Base-by-base conservation (phyloP, 441 rosid genomes). In the Hura crepitans region DNA sequence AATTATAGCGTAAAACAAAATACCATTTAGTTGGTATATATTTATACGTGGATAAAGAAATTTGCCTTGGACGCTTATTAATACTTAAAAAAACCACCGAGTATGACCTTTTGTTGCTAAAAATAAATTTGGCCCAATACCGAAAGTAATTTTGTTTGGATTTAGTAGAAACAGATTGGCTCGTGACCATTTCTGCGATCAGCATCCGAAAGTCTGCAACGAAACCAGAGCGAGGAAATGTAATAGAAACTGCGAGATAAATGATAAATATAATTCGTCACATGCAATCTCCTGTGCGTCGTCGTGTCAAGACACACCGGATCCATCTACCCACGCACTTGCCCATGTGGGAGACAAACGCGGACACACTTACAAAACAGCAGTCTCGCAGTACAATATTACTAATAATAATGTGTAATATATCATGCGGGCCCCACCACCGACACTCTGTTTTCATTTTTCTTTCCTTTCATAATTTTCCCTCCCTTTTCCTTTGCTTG, bases 371-470 rank as follows among this genome's bases (percentile, higher is more conserved):
- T 3, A 18, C 2, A 6, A 8, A 50, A 3, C 39, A 1, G 10
- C 33, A 3, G 23, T 6, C 11, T n/a, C 63, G 14, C 72, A n/a
- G n/a, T 31, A 43, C 58, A 46, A 35, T 2, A 22, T 18, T 22
- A 15, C 3, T 6, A 20, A 5, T 30, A 43, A 10, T 5, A 35
- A 35, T 35, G 4, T 35, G 39, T 1, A 35, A 4, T 35, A 35
- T 25, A 25, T 23, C 17, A 10, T 20, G 65, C 37, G 59, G 71
- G 20, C 66, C 66, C 77, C 78, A 49, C 72, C 85, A 82, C 88
- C 88, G 84, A 85, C 88, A 74, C 81, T 62, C 64, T 30, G 54
- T 64, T 58, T 75, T 65, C 31, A 53, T 54, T 33, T 28, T 22
- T 6, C 28, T 8, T 23, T n/a, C 15, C 22, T 30, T 11, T 39